Evolutionary conservation across 2,329 filamentous ascomycete genomes (phyloP), one percentile per base, ranked within the genome.

Genomic region (Metarhizium humberi): DNA sequence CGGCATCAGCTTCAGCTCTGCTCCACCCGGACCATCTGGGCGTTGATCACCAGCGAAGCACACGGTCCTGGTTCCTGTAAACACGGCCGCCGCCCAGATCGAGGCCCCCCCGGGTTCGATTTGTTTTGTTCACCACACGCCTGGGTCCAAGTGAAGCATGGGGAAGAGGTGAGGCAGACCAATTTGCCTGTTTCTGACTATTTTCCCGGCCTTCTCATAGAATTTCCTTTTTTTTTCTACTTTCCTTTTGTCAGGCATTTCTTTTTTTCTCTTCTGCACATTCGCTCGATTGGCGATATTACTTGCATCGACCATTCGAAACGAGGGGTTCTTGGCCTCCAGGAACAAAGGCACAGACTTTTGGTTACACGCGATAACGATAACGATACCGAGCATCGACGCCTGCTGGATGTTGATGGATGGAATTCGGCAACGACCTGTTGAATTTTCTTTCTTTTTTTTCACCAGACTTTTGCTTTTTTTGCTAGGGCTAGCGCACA

Each of bases 51-150:
- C 32, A 34, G 32, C 32, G 32, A 34, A 10, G 32, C 32, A 20
- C 20, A 25, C 20, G 20, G 10, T 34, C 32, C 32, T 34, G 32
- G 32, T 34, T 34, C 25, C 51, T 25, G 25, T 43, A 40, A 54
- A 54, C 51, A 54, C 36, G 50, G 32, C 52, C 57, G 32, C 52
- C 57, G 51, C 40, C 50, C 50, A 48, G 20, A 6, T 52, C 51
- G 29, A 47, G 14, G 29, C 42, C 3, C 3, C 18, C 7, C 13
- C 42, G 32, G 43, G 25, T 25, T 48, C 38, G 32, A 50, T 52
- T 52, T 55, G 54, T 55, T 55, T 55, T 51, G 50, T 52, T 46
- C 50, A 50, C 48, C 18, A 48, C n/a, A 29, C 18, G n/a, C n/a
- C 20, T 48, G 16, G 45, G 30, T 25, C 45, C 45, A 48, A 30